Evolutionary conservation across 768 basidiomycete genomes (phyloP).

Genomic region (Tylopilus sp.): DNA sequence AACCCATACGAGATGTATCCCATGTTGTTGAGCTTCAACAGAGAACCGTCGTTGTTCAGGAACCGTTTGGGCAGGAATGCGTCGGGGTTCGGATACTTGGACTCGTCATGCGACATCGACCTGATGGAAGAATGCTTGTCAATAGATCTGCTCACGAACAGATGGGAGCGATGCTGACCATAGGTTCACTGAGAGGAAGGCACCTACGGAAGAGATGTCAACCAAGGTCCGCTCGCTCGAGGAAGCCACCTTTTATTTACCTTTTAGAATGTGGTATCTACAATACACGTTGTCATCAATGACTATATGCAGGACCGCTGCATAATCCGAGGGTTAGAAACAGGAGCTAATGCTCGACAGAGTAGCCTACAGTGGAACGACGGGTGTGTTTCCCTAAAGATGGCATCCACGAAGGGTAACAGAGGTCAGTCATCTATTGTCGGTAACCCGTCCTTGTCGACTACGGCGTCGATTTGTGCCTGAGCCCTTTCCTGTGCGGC

Average conservation of each 20-base stretch:
- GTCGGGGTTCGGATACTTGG: not conserved
- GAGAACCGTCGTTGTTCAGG: not conserved
- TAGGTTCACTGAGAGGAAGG: not conserved
- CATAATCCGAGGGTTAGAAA: not conserved
- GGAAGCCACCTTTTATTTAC: not conserved
- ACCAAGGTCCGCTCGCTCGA: no score
- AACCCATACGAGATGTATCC: constrained; percentile 17
- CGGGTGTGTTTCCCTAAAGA: not conserved
- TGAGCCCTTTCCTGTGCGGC: constrained; percentile 12
- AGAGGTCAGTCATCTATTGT: not conserved
- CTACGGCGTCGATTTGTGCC: constrained; percentile 5
- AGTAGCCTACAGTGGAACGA: not conserved
- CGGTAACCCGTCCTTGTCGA: not conserved
- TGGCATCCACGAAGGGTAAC: not conserved
- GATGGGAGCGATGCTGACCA: not conserved
- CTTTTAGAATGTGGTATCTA: not conserved
- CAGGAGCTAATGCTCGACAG: no score
- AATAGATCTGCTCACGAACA: no score
- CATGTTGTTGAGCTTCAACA: not conserved
- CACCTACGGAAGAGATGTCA: not conserved
- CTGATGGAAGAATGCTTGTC: no score
- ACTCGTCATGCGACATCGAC: constrained; percentile 3
- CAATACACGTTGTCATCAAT: not conserved
- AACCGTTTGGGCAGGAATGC: not conserved
- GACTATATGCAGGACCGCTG: not conserved